These are phyloP conservation scores for Aspergillus brunneoviolaceus DNA, from an alignment of 2,329 filamentous ascomycete genomes.

Conservation along the genomic window DNA sequence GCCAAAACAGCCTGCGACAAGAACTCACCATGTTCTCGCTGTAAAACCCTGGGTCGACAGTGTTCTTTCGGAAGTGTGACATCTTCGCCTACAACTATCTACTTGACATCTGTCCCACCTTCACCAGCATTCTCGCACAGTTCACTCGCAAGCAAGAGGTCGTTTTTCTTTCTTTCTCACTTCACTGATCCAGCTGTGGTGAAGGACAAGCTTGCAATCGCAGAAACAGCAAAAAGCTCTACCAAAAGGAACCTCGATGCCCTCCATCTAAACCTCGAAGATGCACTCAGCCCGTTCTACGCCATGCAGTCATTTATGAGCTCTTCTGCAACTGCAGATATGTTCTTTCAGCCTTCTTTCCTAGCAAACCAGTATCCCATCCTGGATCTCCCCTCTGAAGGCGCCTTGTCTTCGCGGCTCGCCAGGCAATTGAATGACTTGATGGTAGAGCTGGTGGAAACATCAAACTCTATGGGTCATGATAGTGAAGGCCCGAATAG, in stretches of 20 bases:
- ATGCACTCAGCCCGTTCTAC: slow-evolving; percentile 25
- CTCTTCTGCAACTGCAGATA: slow-evolving; percentile 13
- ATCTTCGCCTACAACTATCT: neutral
- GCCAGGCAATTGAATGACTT: slow-evolving; percentile 28
- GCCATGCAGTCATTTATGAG: slow-evolving; percentile 17
- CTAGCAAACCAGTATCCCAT: slow-evolving; percentile 19
- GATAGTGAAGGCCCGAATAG: neutral
- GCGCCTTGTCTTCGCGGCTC: slow-evolving; percentile 17
- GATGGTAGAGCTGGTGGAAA: slow-evolving; percentile 28
- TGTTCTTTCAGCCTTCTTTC: slow-evolving; percentile 14
- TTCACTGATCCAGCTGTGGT: slow-evolving; percentile 30
- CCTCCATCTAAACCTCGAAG: slow-evolving; percentile 28
- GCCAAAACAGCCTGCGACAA: slow-evolving; percentile 30
- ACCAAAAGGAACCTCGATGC: slow-evolving; percentile 27
- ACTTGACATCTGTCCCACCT: slow-evolving; percentile 2
- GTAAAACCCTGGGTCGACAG: slow-evolving; percentile 18
- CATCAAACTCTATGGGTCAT: slow-evolving; percentile 28
- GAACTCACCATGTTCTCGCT: slow-evolving; percentile 26
- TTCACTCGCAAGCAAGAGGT: slow-evolving; percentile 8
- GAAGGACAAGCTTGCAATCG: slow-evolving; percentile 30
- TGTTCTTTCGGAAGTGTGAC: slow-evolving; percentile 21
- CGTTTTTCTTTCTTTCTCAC: slow-evolving; percentile 30
- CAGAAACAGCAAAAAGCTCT: slow-evolving; percentile 31
- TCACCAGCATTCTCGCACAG: slow-evolving; percentile 7
- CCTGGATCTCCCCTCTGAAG: slow-evolving; percentile 17